Conservation (phyloP, 371 early-diverging fungal genomes). For the Rhizopus stolonifer region DNA sequence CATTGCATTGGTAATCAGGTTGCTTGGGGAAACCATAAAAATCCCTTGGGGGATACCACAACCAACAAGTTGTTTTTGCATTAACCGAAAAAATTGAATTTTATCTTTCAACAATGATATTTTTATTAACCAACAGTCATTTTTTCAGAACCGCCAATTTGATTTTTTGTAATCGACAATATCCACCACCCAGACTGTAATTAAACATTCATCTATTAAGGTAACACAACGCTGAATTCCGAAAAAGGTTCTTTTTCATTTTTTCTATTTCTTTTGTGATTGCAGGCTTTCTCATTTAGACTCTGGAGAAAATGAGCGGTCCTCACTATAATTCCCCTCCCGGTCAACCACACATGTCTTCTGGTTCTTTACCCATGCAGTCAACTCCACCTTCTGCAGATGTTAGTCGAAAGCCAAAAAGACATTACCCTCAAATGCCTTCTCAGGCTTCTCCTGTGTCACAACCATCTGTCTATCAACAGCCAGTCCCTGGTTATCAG, state of each 20-base stretch:
- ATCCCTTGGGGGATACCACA: no score
- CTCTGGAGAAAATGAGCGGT: background rate
- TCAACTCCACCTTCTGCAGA: background rate
- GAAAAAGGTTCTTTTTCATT: background rate
- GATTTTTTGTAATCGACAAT: no score
- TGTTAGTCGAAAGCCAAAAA: background rate
- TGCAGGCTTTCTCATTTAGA: background rate
- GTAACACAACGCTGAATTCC: background rate
- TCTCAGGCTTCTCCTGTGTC: constrained; percentile 1
- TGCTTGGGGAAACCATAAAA: no score
- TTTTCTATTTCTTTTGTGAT: background rate
- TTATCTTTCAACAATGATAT: no score
- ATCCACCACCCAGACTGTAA: no score
- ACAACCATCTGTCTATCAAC: constrained; percentile 1
- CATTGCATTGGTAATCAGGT: no score
- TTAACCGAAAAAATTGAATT: no score
- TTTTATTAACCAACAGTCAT: no score
- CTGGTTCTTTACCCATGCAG: background rate
- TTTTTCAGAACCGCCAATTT: no score
- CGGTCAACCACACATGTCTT: background rate
- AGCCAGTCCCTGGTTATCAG: background rate
- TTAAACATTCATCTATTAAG: background rate
- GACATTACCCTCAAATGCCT: background rate
- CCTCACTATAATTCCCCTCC: background rate
- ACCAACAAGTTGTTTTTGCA: no score